Percentiles rank a stretch among this genome's conserved stretches.
Conservation (phyloP, 1,284 basidiomycete genomes). For the Leccinum fuscescens region DNA sequence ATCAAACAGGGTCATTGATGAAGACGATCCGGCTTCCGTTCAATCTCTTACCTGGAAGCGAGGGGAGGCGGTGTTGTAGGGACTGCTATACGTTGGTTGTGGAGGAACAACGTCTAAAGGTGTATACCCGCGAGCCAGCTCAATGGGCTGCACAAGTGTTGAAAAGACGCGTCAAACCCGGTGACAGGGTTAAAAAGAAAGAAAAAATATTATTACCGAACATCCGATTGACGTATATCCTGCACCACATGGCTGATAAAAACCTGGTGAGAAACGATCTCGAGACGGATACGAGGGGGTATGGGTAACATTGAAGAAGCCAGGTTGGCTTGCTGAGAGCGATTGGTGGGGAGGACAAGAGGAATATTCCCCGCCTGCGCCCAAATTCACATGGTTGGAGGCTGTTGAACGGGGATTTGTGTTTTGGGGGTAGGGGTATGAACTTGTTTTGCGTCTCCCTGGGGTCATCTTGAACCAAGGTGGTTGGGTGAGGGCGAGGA, state of each 20-base stretch:
- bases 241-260: background rate
- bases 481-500: too few species aligned
- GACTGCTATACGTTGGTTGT: background rate
- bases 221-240: background rate
- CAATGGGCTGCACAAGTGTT: constrained; percentile 4
- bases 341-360: background rate
- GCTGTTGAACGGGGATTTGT: background rate
- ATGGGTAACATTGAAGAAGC: background rate
- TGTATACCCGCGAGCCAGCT: background rate
- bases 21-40: background rate
- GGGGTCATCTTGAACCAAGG: too few species aligned
- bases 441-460: too few species aligned
- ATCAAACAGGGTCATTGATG: background rate
- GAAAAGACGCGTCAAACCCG: background rate
- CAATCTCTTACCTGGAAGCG: constrained; percentile 1
- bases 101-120: background rate
- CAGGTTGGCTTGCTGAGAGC: background rate
- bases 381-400: background rate
- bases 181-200: background rate
- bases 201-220: constrained; percentile 4
- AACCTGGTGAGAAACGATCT: background rate
- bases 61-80: too few species aligned
- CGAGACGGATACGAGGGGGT: background rate
- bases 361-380: background rate
- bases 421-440: background rate